Evolutionary conservation across 768 basidiomycete species (phyloP), one percentile per base, ranked within the genome.

Genomic region (Tricholoma flavovirens): DNA sequence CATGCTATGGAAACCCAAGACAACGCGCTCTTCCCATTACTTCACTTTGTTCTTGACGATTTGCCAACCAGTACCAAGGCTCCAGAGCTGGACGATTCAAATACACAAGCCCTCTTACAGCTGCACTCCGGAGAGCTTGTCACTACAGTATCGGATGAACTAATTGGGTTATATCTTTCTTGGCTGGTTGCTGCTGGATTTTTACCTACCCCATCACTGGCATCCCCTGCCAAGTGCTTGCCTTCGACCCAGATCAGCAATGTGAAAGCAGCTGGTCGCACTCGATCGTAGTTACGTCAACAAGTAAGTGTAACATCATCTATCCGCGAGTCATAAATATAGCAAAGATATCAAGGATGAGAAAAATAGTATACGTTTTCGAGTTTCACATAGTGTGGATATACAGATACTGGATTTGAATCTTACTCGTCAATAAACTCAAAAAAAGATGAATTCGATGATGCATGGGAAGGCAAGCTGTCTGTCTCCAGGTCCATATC

Each of bases 1-100:
- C 96, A 98, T 68, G 96, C 96, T 46, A 87, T 97, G 77, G 89
- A 93, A 54, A 84, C 81, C 7, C 91, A 95, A 68, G 96, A 98
- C 69, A 98, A 99, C 61, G 97, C 97, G 1, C 79, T 99, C 43
- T 98, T 95, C 82, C 97, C 97, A 2, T 76, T 99, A 9, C 81
- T 99, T 15, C 96, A 99, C 71, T 98, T 98, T 62, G 97, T 98
- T 22, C 76, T 99, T 29, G 97, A 98, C 67, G 97, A 99, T 70
- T 78, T 99, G 17, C 97, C 97, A 4, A 97, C 95, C 22, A 93
- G 90, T 66, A 98, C 96, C 22, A 97, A 95, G 70, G 84, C 93
- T 0, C 91, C 97, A 2, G 87, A 90, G 59, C 75, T 98, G 49
- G 90, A 96, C 66, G 92, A 97, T 66, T 68, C 78, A 19, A 97